Evolutionary conservation across 2,329 filamentous ascomycete genomes (phyloP).

Genomic region (Aspergillus spinulosporus): DNA sequence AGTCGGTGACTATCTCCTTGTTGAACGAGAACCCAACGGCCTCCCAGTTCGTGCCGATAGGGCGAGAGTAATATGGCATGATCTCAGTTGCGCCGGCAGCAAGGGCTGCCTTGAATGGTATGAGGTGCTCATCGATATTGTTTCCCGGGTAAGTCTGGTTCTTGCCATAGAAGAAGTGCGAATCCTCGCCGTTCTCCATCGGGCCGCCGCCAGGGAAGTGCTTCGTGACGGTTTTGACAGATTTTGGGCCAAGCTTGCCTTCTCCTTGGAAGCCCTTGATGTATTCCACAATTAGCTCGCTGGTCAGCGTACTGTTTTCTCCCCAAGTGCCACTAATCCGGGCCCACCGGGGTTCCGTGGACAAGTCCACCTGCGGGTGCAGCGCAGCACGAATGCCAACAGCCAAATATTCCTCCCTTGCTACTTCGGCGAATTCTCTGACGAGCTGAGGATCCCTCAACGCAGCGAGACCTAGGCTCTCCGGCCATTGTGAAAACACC

Average conservation of each 20-base stretch:
- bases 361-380: slow-evolving; percentile 3
- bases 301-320: not conserved
- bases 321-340: not conserved
- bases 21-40: not conserved
- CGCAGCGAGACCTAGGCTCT: slow-evolving; percentile 53
- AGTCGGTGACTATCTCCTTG: not conserved
- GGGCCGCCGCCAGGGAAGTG: slow-evolving; percentile 7
- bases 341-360: not conserved
- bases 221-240: not conserved
- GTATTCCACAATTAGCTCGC: not conserved
- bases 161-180: slow-evolving; percentile 3
- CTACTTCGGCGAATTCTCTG: slow-evolving; percentile 51
- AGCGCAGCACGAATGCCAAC: slow-evolving; percentile 2
- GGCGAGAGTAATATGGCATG: slow-evolving; percentile 4
- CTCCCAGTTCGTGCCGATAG: not conserved
- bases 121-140: not conserved
- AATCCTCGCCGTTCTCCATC: not conserved
- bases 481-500: slow-evolving; percentile 54
- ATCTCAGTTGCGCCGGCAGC: not conserved
- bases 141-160: not conserved
- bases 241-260: not conserved
- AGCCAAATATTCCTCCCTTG: slow-evolving; percentile 47
- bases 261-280: not conserved
- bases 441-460: slow-evolving; percentile 48
- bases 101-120: not conserved